Evolutionary conservation across 495 filamentous ascomycete species (phyloP), one percentile per base, ranked within the genome.

Genomic region (Hapsidospora chrysogenum): DNA sequence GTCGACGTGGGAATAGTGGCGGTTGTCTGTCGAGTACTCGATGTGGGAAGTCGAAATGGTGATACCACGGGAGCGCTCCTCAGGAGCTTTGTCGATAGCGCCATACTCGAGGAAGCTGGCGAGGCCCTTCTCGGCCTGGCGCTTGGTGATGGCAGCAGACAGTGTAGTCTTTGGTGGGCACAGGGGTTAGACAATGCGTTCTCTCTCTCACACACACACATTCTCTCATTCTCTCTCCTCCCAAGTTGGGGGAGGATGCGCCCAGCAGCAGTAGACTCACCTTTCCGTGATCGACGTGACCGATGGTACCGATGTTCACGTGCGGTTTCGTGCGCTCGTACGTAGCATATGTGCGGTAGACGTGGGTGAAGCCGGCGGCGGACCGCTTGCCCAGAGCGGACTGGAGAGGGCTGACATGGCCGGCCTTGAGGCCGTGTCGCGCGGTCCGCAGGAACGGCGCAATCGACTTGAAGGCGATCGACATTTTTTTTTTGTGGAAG

Each of bases 201-300:
- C 22, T 38, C 28, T 29, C n/a, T n/a, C n/a, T n/a, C n/a, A n/a
- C n/a, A n/a, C n/a, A n/a, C n/a, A n/a, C n/a, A n/a, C n/a, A n/a
- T n/a, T n/a, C n/a, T n/a, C n/a, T n/a, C n/a, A n/a, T n/a, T n/a
- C n/a, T n/a, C n/a, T n/a, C n/a, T n/a, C n/a, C n/a, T n/a, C n/a
- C n/a, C n/a, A n/a, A n/a, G n/a, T n/a, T n/a, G n/a, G n/a, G n/a
- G n/a, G n/a, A n/a, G n/a, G n/a, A n/a, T n/a, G n/a, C n/a, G n/a
- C n/a, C n/a, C n/a, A n/a, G n/a, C n/a, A n/a, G 31, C 28, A 9
- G 30, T 30, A 2, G 18, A 37, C 35, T 46, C 58, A 92, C 87
- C 78, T 97, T 97, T 65, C 89, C 89, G 61, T 97, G 89, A 72
- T 97, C 89, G 58, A 97, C 89, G 65, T 97, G 89, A 43, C 89